Conservation (phyloP, 768 basidiomycete genomes). For the Tulasnella sp. region DNA sequence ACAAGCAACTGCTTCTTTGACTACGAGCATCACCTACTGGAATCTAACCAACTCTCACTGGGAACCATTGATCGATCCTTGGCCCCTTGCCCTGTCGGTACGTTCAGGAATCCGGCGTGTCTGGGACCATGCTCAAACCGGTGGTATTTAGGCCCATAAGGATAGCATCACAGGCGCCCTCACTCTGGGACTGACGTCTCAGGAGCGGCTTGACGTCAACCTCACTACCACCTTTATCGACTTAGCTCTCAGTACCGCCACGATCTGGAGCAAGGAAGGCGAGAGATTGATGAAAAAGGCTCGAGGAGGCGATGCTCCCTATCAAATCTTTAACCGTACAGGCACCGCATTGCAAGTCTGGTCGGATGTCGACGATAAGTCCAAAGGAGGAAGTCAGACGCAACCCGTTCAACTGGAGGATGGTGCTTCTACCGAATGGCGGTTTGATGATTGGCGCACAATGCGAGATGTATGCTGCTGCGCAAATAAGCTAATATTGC, state of each 20-base stretch:
- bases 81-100: conserved; percentile 78
- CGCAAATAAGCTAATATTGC: not conserved
- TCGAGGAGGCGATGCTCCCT: conserved; percentile 88
- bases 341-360: conserved; percentile 81
- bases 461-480: conserved; percentile 82
- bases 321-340: conserved; percentile 86
- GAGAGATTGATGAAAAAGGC: conserved; percentile 68
- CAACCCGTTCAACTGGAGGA: conserved; percentile 58
- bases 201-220: conserved; percentile 86
- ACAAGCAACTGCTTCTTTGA: conserved; percentile 75
- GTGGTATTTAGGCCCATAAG: conserved; percentile 49
- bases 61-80: conserved; percentile 97
- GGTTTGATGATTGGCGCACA: conserved; percentile 94
- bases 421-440: conserved; percentile 82
- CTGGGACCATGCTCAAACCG: conserved; percentile 17
- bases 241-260: conserved; percentile 67
- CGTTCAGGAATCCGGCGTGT: conserved; percentile 26
- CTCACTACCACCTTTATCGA: conserved; percentile 87
- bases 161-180: conserved; percentile 52
- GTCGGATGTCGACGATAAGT: conserved; percentile 68
- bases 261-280: conserved; percentile 70
- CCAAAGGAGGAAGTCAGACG: conserved; percentile 47
- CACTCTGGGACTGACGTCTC: conserved; percentile 61
- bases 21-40: conserved; percentile 88
- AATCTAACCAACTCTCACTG: conserved; percentile 96